phyloP scores from a whole-genome alignment of 2,329 filamentous ascomycete genomes.

The Xylaria sp. region DNA sequence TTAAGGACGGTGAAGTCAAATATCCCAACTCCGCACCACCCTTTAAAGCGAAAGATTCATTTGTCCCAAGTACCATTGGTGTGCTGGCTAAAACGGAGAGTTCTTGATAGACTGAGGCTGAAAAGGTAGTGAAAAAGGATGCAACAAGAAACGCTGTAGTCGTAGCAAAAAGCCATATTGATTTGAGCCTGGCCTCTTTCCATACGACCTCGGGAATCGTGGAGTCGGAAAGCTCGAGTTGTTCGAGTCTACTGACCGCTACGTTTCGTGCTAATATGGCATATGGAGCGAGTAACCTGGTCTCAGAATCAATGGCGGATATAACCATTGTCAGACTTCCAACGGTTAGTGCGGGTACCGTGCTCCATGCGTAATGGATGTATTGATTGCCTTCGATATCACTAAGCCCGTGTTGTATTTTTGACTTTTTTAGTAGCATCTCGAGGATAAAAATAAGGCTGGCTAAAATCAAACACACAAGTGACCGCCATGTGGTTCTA shows the following conservation, averaged over 20 bases:
- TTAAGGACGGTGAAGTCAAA: not conserved
- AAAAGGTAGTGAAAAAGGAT: conserved; percentile 11
- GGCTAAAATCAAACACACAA: not conserved
- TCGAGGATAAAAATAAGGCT: not conserved
- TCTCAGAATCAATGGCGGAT: not conserved
- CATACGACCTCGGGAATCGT: not conserved
- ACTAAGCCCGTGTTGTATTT: conserved; percentile 1
- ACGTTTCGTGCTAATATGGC: not conserved
- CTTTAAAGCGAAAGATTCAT: not conserved
- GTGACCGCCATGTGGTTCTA: not conserved
- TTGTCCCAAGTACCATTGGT: not conserved
- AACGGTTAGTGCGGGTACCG: not conserved
- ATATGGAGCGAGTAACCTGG: not conserved
- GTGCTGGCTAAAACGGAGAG: not conserved
- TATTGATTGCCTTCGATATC: not conserved
- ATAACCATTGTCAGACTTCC: not conserved
- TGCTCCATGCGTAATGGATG: conserved; percentile 7
- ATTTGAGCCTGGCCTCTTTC: not conserved
- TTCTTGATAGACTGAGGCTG: conserved; percentile 11
- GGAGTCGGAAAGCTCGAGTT: conserved; percentile 6
- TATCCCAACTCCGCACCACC: too few relatives aligned
- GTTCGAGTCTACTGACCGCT: not conserved
- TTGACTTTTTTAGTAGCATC: not conserved
- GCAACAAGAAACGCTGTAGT: conserved; percentile 1
- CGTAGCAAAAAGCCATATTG: not conserved